Evolutionary conservation across 352 stramenopile species (phyloP).

Genomic region (Plasmopara viticola): DNA sequence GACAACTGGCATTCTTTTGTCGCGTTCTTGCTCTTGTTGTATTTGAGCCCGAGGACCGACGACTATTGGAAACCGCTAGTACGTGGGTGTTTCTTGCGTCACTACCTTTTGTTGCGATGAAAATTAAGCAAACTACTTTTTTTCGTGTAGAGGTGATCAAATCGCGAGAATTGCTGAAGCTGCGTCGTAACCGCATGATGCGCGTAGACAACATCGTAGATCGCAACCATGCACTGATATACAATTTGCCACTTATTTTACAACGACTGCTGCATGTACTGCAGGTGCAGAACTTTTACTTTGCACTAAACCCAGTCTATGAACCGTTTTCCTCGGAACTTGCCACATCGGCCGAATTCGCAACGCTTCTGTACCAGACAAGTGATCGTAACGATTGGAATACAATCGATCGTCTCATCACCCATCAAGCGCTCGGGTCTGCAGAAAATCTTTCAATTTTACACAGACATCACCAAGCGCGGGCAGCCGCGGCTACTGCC

Average conservation of each 20-base stretch:
- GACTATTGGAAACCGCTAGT: slow-evolving; percentile 88
- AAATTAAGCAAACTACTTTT: neutral
- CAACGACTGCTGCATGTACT: slow-evolving; percentile 65
- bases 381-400: slow-evolving; percentile 73
- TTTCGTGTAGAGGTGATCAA: slow-evolving; percentile 83
- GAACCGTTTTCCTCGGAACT: slow-evolving; percentile 78
- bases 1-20: slow-evolving; percentile 93
- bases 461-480: slow-evolving; percentile 27
- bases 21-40: slow-evolving; percentile 93
- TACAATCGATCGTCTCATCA: slow-evolving; percentile 55
- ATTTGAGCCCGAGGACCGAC: slow-evolving; percentile 93
- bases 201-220: slow-evolving; percentile 84
- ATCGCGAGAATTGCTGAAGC: slow-evolving; percentile 88
- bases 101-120: neutral
- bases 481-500: slow-evolving; percentile 12
- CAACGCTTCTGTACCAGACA: slow-evolving; percentile 70
- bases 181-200: slow-evolving; percentile 76
- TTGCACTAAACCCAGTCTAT: slow-evolving; percentile 73
- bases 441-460: slow-evolving; percentile 53
- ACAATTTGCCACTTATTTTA: slow-evolving; percentile 73
- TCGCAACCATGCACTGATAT: slow-evolving; percentile 91
- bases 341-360: slow-evolving; percentile 74
- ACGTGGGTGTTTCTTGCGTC: slow-evolving; percentile 9
- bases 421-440: slow-evolving; percentile 35
- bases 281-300: slow-evolving; percentile 84